Percentiles rank a stretch among this genome's conserved stretches.
phyloP scores from a whole-genome alignment of 129 eudicot genomes.

The Escallonia rubra region DNA sequence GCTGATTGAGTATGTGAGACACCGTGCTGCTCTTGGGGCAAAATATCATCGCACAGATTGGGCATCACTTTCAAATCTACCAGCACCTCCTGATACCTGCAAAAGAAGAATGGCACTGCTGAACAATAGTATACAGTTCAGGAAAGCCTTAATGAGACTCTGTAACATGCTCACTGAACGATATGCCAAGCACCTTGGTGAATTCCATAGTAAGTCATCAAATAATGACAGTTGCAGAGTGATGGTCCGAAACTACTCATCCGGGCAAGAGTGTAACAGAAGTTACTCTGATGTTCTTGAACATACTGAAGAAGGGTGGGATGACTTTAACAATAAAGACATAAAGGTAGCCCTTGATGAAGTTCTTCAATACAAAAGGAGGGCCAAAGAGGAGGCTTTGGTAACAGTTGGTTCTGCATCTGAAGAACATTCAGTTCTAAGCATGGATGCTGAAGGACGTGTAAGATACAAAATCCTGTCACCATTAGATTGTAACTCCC shows the following conservation, averaged over 20 bases:
- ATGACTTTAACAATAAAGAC: conserved; percentile 58
- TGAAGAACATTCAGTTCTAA: conserved; percentile 19
- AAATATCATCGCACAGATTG: conserved; percentile 67
- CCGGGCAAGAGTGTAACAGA: conserved; percentile 12
- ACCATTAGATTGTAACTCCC: background rate
- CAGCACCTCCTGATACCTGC: conserved; percentile 70
- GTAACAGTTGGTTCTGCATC: conserved; percentile 27
- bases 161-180: conserved; percentile 67
- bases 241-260: conserved; percentile 16
- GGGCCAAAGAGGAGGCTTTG: conserved; percentile 34
- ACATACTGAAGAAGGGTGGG: conserved; percentile 46
- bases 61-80: conserved; percentile 56
- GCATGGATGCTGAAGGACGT: conserved; percentile 15
- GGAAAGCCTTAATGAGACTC: conserved; percentile 60
- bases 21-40: conserved; percentile 80
- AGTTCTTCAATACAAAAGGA: conserved; percentile 51
- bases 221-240: conserved; percentile 14
- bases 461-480: conserved; percentile 14
- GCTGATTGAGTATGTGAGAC: conserved; percentile 67
- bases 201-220: conserved; percentile 34
- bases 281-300: conserved; percentile 14
- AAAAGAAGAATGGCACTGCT: conserved; percentile 67
- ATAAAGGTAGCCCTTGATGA: conserved; percentile 54
- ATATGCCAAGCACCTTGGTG: conserved; percentile 53
- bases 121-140: conserved; percentile 42